Evolutionary conservation across 768 basidiomycete genomes (phyloP), one percentile per base, ranked within the genome.

Genomic region (Hericium rajendrae): DNA sequence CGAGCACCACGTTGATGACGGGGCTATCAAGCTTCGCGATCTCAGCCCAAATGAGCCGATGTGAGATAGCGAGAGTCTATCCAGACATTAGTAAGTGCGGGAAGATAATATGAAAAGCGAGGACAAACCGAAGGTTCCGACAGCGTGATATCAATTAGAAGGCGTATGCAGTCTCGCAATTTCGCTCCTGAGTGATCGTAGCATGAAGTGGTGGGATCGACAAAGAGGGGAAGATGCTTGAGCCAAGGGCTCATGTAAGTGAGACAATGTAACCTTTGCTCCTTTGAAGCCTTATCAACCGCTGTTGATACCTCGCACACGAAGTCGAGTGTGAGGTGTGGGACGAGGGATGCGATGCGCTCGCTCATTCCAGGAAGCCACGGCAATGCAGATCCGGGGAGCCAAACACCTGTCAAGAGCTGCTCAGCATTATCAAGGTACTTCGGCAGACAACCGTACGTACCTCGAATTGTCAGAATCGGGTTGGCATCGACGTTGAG

Each of bases 191-290:
- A 85, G 28, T 82, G 79, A 55, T 89, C 86, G 57, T 81, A 88
- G 37, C 86, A 72, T n/a, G 78, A 65, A 61, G 78, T 78, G 2
- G 83, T 80, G 1, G 91, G 84, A 62, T 86, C 85, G 26, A 80
- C 78, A 60, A 89, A 94, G 13, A 74, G 69, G 2, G 80, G 75
- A 2, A 97, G 74, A 64, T 94, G 94, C 67, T 79, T 84, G 43
- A 95, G 80, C 94, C 93, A 97, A 3, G 94, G 92, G 41, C 79
- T 82, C 76, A 95, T 78, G 65, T 92, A 94, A 58, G 87, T 83
- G 20, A 94, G 68, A 64, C 85, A 91, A 59, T 78, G 80, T 41
- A 89, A 82, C 40, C 85, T 83, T 51, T 87, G 85, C 1, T 72
- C 65, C 2, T 70, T 64, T 22, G 67, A 66, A 71, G 76, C 65